Conservation (phyloP, 768 basidiomycete genomes). For the Boletus insuetus region DNA sequence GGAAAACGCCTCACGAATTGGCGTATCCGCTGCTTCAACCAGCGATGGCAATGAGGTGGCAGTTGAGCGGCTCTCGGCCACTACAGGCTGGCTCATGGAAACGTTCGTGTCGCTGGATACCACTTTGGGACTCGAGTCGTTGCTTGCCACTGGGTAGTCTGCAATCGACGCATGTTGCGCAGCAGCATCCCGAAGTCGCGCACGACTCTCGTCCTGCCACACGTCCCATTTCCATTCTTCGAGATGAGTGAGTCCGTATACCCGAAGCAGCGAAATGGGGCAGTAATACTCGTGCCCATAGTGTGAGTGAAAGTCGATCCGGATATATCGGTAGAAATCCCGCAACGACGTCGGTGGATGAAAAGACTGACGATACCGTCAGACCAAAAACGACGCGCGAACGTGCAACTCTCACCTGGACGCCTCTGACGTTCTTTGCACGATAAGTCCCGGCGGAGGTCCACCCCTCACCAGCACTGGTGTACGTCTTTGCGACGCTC, state of each 20-base stretch:
- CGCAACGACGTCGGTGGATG: constrained; percentile 68
- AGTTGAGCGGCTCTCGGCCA: neutral
- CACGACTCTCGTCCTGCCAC: constrained; percentile 70
- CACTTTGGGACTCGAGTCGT: neutral
- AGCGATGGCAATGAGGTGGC: neutral
- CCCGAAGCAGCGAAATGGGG: constrained; percentile 86
- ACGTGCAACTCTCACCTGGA: constrained; percentile 63
- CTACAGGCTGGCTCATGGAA: neutral
- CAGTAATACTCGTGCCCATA: constrained; percentile 97
- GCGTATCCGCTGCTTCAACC: neutral
- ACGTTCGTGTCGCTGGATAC: constrained; percentile 2
- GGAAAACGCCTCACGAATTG: neutral
- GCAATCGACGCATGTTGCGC: constrained; percentile 15
- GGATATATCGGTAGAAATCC: constrained; percentile 91
- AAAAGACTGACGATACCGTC: constrained; percentile 53
- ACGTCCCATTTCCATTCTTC: constrained; percentile 94
- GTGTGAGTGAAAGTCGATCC: constrained; percentile 90
- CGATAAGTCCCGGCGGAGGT: constrained; percentile 70
- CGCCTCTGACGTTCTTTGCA: constrained; percentile 88
- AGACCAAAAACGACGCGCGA: neutral
- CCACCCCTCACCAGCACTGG: constrained; percentile 61
- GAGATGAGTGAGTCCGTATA: constrained; percentile 94
- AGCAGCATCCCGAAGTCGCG: constrained; percentile 37
- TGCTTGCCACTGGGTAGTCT: constrained; percentile 18
- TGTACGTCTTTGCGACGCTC: constrained; percentile 81